These are phyloP conservation scores for Bromus sterilis DNA, from an alignment of 176 grass and related monocot species.

Conservation along the genomic window DNA sequence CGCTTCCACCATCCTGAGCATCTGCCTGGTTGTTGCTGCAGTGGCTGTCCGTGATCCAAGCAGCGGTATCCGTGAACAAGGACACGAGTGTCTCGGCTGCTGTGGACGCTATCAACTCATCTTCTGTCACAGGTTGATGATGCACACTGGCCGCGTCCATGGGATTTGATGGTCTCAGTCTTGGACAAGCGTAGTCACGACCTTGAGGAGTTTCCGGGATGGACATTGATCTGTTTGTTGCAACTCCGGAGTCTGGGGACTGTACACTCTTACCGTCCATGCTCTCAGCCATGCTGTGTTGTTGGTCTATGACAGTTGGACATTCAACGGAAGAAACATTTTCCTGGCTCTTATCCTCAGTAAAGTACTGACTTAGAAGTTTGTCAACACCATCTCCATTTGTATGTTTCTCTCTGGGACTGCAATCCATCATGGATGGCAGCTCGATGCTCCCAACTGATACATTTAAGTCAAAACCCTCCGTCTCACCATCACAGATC, in stretches of 20 bases:
- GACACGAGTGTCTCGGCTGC: slow-evolving; percentile 79
- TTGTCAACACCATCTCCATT: slow-evolving; percentile 38
- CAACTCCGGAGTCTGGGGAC: not conserved
- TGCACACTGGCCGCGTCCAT: slow-evolving; percentile 11
- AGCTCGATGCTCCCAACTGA: slow-evolving; percentile 43
- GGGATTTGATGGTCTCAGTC: not conserved
- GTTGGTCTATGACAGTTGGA: slow-evolving; percentile 3
- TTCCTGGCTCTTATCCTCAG: not conserved
- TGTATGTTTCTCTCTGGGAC: slow-evolving; percentile 4
- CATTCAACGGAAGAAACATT: slow-evolving; percentile 9
- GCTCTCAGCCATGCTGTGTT: slow-evolving; percentile 1
- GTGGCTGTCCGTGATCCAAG: not conserved
- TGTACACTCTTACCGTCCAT: not conserved
- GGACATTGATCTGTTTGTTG: not conserved
- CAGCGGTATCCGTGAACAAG: slow-evolving; percentile 37
- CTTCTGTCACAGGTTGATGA: slow-evolving; percentile 2
- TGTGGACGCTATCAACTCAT: slow-evolving; percentile 6
- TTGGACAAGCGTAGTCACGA: not conserved
- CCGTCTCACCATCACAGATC: slow-evolving; percentile 19
- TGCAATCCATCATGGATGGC: slow-evolving; percentile 3
- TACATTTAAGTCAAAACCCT: slow-evolving; percentile 47
- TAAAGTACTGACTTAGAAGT: slow-evolving; percentile 26
- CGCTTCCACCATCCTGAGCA: not conserved
- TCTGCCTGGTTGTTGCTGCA: slow-evolving; percentile 3
- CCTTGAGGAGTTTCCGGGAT: slow-evolving; percentile 25